These are phyloP conservation scores for Sarocladiaceae sp. DNA, from an alignment of 2,329 filamentous ascomycete genomes.

Conservation along the genomic window DNA sequence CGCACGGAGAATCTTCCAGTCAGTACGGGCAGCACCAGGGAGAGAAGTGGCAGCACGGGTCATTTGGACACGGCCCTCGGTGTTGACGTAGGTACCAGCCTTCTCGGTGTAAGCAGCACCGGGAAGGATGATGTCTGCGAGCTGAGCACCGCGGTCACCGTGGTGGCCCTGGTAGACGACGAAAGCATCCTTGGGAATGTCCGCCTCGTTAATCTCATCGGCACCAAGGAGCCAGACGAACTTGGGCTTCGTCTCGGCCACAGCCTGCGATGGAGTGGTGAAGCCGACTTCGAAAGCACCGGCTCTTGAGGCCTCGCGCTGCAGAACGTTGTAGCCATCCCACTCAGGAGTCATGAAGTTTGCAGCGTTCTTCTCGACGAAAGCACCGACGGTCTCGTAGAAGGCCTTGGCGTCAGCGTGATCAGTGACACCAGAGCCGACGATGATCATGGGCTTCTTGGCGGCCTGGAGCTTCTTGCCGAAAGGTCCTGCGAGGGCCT, in stretches of 20 bases:
- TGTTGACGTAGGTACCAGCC: constrained; percentile 93
- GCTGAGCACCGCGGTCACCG: constrained; percentile 85
- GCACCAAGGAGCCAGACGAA: constrained; percentile 95
- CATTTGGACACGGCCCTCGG: constrained; percentile 92
- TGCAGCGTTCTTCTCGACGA: constrained; percentile 86
- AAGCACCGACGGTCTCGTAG: constrained; percentile 83
- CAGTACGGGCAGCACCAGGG: constrained; percentile 83
- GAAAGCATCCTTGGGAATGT: constrained; percentile 93
- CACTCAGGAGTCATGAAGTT: constrained; percentile 87
- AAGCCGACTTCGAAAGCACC: constrained; percentile 97
- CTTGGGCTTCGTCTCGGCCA: constrained; percentile 83
- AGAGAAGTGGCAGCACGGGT: constrained; percentile 83
- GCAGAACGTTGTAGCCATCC: constrained; percentile 96
- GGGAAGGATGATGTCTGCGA: constrained; percentile 89
- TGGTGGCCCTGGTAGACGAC: constrained; percentile 98
- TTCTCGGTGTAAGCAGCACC: constrained; percentile 97
- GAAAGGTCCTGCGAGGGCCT: constrained; percentile 76
- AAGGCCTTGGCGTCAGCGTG: constrained; percentile 87
- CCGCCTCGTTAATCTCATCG: constrained; percentile 77
- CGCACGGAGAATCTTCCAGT: constrained; percentile 98
- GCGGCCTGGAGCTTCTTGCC: constrained; percentile 86
- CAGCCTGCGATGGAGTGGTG: constrained; percentile 72
- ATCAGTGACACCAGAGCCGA: constrained; percentile 87
- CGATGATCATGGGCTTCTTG: constrained; percentile 92
- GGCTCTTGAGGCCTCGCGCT: constrained; percentile 84